These are phyloP conservation scores for Trichoderma gamsii DNA, from an alignment of 495 filamentous ascomycete species.

Conservation along the genomic window DNA sequence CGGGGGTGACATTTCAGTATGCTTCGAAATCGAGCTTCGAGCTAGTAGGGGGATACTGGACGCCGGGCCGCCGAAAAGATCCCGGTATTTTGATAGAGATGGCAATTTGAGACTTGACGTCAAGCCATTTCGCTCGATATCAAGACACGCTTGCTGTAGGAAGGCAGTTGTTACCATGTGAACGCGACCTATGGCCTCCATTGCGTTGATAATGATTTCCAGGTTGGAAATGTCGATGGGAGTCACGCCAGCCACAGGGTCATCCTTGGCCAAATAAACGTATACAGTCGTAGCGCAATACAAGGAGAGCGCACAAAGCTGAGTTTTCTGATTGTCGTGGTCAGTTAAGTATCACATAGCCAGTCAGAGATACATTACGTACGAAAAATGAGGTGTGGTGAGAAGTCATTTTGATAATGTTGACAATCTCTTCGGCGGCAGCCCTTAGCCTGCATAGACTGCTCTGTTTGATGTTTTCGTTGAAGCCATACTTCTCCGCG, in stretches of 20 bases:
- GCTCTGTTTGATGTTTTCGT: constrained; percentile 25
- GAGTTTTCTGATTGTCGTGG: constrained; percentile 27
- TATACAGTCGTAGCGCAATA: constrained; percentile 40
- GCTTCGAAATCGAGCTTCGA: constrained; percentile 26
- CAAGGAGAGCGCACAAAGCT: constrained; percentile 35
- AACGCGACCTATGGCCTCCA: constrained; percentile 32
- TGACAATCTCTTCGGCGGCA: constrained; percentile 38
- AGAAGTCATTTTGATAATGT: constrained; percentile 36
- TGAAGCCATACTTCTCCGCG: constrained; percentile 33
- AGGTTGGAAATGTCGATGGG: constrained; percentile 26
- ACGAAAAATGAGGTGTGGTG: constrained; percentile 28
- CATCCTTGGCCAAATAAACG: constrained; percentile 29
- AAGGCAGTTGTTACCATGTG: constrained; percentile 36
- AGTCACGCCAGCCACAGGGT: constrained; percentile 13
- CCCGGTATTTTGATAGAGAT: not conserved
- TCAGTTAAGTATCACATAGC: constrained; percentile 9
- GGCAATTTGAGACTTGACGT: constrained; percentile 15
- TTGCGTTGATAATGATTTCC: constrained; percentile 34
- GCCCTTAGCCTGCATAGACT: constrained; percentile 31
- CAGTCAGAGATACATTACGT: constrained; percentile 1
- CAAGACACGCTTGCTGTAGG: constrained; percentile 35
- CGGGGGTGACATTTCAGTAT: constrained; percentile 28
- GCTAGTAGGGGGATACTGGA: constrained; percentile 38
- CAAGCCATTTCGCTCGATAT: constrained; percentile 35
- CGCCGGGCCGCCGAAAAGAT: constrained; percentile 12